A percentile compares a stretch with the other conserved stretches of the same genome.
These are phyloP conservation scores for Penicillium atrosanguineum DNA, from an alignment of 495 filamentous ascomycete genomes.

Conservation along the genomic window DNA sequence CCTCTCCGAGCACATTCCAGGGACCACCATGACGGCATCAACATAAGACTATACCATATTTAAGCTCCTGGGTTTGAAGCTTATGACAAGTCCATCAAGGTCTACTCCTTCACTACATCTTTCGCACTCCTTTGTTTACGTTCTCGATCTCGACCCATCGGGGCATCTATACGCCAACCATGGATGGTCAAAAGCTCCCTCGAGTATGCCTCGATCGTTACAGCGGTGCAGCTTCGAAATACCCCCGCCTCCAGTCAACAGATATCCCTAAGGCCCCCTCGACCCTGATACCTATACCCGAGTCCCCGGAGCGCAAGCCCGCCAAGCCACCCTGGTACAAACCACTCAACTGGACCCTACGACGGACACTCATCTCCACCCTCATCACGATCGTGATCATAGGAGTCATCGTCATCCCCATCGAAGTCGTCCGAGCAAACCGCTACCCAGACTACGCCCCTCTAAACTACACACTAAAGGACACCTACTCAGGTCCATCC, in stretches of 20 bases:
- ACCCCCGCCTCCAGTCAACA: constrained; percentile 16
- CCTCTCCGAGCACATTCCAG: constrained; percentile 7
- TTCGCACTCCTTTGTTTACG: neutral
- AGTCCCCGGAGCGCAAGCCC: neutral
- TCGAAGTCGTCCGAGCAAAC: constrained; percentile 45
- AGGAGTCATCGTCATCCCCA: constrained; percentile 52
- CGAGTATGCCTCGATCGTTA: constrained; percentile 22
- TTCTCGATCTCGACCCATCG: neutral
- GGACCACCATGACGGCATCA: constrained; percentile 10
- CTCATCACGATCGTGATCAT: constrained; percentile 37
- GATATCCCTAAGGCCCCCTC: constrained; percentile 18
- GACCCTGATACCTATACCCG: neutral
- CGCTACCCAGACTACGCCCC: constrained; percentile 52
- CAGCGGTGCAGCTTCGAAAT: constrained; percentile 17
- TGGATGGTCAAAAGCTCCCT: constrained; percentile 21
- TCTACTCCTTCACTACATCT: neutral
- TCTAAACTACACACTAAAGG: constrained; percentile 48
- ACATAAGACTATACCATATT: neutral
- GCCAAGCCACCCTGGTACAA: constrained; percentile 40
- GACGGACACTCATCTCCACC: constrained; percentile 39
- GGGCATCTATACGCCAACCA: constrained; percentile 1
- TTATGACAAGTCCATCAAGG: neutral
- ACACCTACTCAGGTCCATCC: constrained; percentile 44
- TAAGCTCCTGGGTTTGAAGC: neutral
- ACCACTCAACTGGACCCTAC: constrained; percentile 48